Evolutionary conservation across 331 rosid genomes (phyloP).

Genomic region (Prunus yedoensis): DNA sequence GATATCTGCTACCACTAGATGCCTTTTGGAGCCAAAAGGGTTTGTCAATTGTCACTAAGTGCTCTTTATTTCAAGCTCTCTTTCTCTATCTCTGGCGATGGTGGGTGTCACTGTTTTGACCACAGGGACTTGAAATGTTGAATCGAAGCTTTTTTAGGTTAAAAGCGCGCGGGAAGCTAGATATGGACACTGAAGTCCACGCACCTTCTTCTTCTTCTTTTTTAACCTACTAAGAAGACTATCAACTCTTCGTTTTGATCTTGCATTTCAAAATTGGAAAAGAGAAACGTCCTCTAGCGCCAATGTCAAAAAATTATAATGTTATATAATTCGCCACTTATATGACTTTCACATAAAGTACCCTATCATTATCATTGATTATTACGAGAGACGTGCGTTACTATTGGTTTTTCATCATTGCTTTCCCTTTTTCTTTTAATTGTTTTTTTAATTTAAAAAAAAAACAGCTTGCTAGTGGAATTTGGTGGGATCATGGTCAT

Average conservation of each 20-base stretch:
- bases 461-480: not conserved
- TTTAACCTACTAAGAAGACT: no score
- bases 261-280: constrained; percentile 31
- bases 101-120: constrained; percentile 58
- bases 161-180: constrained; percentile 50
- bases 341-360: constrained; percentile 52
- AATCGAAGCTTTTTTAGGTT: constrained; percentile 83
- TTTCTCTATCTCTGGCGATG: not conserved
- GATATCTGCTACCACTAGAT: constrained; percentile 27
- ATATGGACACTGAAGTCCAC: constrained; percentile 80
- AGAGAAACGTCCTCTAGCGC: constrained; percentile 27
- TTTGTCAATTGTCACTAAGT: not conserved
- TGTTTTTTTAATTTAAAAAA: not conserved
- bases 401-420: constrained; percentile 41
- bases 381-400: constrained; percentile 38
- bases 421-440: constrained; percentile 36
- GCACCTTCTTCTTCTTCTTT: constrained; percentile 36
- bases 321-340: constrained; percentile 33
- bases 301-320: constrained; percentile 28
- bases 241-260: no score
- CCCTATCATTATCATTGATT: constrained; percentile 32
- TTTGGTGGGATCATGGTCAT: not conserved
- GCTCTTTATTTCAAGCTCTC: not conserved
- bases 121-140: constrained; percentile 26
- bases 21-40: constrained; percentile 47